Base-by-base conservation (phyloP, 2,329 filamentous ascomycete genomes). In the Arthrobotrys pseudoclavata region DNA sequence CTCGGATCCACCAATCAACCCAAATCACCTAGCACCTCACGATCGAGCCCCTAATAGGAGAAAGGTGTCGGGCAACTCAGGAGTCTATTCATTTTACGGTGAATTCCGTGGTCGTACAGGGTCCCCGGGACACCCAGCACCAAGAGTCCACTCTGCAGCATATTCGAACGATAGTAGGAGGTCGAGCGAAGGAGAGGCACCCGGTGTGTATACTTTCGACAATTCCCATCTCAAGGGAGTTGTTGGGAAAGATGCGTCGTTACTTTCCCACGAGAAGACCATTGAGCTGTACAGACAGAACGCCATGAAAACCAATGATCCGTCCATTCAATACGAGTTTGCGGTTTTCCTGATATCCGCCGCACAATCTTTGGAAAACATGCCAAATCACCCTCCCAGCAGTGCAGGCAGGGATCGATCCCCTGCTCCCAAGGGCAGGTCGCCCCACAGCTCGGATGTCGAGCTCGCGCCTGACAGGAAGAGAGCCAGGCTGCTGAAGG, bases 201-300 rank as follows among this genome's bases (percentile, higher is more conserved):
- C 84, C 82, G 85, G 86, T 5, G 84, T 86, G 6, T 81, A 82
- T 42, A 86, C 88, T 29, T 87, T 97, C 76, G 92, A 96, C 84
- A 97, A 98, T 82, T 90, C 91, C 10, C 88, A 91, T 79, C 86
- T 99, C 60, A 91, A 93, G 76, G 90, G 88, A 69, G 90, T 89
- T 15, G 90, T 99, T 24, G 96, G 96, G 52, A 91, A 89, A 82
- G 97, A 97, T 85, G 95, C 95, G 2, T 97, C 94, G 20, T 87
- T 99, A 12, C 88, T 99, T 31, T 94, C 93, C 82, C 91, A 93
- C 37, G 92, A 95, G 82, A 94, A 98, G 85, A 99, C 96, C 1
- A 88, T 99, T 60, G 94, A 98, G 69, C 97, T 98, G 95, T 99
- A 99, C 84, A 89, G 95, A 52, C 91, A 91, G 69, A 99, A 98